Evolutionary conservation across 495 filamentous ascomycete species (phyloP).

Genomic region (Aspergillus indologenus): DNA sequence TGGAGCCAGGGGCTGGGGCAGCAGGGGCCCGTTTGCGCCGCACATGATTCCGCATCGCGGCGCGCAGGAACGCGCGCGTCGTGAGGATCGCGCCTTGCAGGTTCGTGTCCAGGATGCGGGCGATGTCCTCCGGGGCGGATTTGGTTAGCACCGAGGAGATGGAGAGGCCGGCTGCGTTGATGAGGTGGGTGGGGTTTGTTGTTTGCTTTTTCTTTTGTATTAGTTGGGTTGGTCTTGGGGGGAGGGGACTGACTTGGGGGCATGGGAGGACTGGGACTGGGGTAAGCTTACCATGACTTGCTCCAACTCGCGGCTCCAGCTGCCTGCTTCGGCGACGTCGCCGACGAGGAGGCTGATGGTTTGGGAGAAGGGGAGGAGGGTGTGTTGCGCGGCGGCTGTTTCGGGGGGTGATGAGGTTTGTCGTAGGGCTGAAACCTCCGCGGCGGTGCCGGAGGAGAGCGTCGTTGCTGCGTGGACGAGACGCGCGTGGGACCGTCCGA

Average conservation of each 20-base stretch:
- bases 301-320: constrained; percentile 47
- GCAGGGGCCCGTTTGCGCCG: no score
- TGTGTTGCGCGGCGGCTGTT: not conserved
- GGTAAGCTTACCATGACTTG: constrained; percentile 41
- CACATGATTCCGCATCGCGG: constrained; percentile 36
- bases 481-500: constrained; percentile 43
- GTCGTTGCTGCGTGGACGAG: constrained; percentile 37
- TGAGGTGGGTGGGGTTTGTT: constrained; percentile 52
- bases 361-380: constrained; percentile 15
- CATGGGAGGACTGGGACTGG: not conserved
- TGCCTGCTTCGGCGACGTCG: constrained; percentile 41
- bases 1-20: no score
- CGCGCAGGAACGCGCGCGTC: constrained; percentile 53
- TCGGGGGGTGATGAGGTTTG: not conserved
- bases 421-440: constrained; percentile 20
- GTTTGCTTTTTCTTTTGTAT: not conserved
- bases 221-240: not conserved
- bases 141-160: constrained; percentile 56
- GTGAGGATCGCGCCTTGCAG: constrained; percentile 67
- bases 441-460: constrained; percentile 3
- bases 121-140: constrained; percentile 37
- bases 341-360: constrained; percentile 40
- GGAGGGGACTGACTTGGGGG: not conserved
- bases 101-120: constrained; percentile 61
- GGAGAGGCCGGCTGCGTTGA: constrained; percentile 74